phyloP scores from a whole-genome alignment of 202 grass and related monocot species.

The Panicum virgatum region DNA sequence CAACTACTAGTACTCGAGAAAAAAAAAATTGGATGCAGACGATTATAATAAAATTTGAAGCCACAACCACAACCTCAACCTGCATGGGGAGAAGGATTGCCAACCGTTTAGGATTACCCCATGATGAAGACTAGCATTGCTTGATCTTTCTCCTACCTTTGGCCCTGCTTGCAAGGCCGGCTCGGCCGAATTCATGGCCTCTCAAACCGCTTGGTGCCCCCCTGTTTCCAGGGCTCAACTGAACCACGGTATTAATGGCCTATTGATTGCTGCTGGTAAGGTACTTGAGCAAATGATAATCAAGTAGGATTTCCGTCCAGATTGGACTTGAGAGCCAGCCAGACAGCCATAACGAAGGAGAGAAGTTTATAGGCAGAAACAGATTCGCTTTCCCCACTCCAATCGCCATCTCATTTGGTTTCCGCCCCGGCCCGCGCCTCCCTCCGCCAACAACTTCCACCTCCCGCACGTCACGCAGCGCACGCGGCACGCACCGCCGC shows the following conservation, averaged over 20 bases:
- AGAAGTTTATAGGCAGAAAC: background rate
- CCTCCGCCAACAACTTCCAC: background rate
- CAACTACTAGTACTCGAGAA: background rate
- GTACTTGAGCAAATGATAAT: no score
- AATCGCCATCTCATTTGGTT: conserved; percentile 4
- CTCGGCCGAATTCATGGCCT: background rate
- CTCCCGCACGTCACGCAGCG: background rate
- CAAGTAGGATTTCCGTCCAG: no score
- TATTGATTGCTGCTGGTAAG: no score
- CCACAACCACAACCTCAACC: no score
- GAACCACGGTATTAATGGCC: no score
- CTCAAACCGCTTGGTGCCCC: no score
- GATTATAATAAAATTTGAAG: no score
- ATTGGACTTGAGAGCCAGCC: no score
- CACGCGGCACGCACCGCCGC: background rate
- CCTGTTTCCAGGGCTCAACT: no score
- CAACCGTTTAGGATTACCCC: no score
- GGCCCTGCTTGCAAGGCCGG: background rate
- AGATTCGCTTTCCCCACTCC: background rate
- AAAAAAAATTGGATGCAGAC: background rate
- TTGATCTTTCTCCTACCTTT: background rate
- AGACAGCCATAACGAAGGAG: no score
- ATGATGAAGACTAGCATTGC: background rate
- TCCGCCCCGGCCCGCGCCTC: background rate
- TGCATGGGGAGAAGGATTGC: background rate